phyloP scores from a whole-genome alignment of 345 rosid genomes.

The Schrenkiella parvula region DNA sequence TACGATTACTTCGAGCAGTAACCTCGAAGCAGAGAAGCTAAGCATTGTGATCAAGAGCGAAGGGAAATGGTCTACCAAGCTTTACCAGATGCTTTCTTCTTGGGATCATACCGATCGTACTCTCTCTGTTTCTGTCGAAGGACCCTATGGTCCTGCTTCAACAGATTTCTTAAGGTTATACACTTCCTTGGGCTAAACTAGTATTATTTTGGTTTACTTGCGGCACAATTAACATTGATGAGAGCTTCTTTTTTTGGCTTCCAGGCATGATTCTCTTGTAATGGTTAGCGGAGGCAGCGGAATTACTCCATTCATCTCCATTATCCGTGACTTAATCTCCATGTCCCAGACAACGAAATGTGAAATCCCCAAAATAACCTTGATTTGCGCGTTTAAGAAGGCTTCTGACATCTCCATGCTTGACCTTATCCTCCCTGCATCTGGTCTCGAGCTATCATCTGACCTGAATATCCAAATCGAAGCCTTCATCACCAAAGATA shows the following conservation, averaged over 20 bases:
- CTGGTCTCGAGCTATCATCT: constrained; percentile 35
- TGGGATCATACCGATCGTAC: constrained; percentile 35
- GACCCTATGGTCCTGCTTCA: constrained; percentile 85
- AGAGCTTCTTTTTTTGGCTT: not conserved
- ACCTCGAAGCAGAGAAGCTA: constrained; percentile 55
- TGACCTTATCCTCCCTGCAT: constrained; percentile 51
- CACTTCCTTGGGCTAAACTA: not conserved
- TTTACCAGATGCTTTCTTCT: constrained; percentile 59
- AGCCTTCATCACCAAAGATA: constrained; percentile 72
- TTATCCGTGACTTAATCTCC: constrained; percentile 55
- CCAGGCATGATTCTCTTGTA: constrained; percentile 64
- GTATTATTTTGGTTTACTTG: not conserved
- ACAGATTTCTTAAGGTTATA: constrained; percentile 60
- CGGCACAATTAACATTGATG: not conserved
- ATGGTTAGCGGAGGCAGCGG: constrained; percentile 94
- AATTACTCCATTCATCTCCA: constrained; percentile 75
- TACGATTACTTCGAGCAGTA: constrained; percentile 66
- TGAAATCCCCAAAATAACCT: constrained; percentile 45
- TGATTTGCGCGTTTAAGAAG: constrained; percentile 50
- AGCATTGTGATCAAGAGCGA: constrained; percentile 66
- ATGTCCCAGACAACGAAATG: constrained; percentile 9
- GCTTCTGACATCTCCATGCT: constrained; percentile 62
- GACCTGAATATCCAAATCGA: constrained; percentile 44
- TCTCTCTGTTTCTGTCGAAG: constrained; percentile 59
- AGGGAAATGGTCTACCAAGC: constrained; percentile 75